Evolutionary conservation across 169 alveolate species (phyloP), one percentile per base, ranked within the genome.

Genomic region (Cryptosporidium tyzzeri): DNA sequence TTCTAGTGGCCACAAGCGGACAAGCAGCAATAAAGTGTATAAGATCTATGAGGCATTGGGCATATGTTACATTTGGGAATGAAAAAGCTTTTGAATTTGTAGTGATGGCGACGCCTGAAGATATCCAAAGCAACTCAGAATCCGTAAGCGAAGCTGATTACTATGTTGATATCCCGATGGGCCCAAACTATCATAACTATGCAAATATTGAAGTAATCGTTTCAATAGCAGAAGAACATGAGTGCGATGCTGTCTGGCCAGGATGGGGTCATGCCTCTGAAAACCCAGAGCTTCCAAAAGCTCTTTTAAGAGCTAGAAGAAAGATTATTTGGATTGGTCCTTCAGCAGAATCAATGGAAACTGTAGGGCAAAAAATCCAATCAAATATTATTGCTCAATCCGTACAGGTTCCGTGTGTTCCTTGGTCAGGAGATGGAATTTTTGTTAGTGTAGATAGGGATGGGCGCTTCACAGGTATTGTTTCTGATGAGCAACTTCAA

Each of bases 181-280:
- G 95, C 23, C 94, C 94, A 55, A 92, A 92, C 48, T 69, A 89
- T 58, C 91, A 92, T 86, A 94, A 94, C 93, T 93, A 93, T 84
- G 96, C 94, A 37, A 94, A 94, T 48, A 94, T 94, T 18, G 91
- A 87, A 51, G 85, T 92, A 50, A 92, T 92, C 3, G 93, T 92
- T 59, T 53, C 92, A 44, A 84, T 92, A 39, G 95, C 95, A 3
- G 93, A 93, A 45, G 94, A 94, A 53, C 86, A 92, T 53, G 93
- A 94, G 21, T 94, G 95, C 18, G 96, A 96, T 86, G 98, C 98
- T 7, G 99, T 97, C 21, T 97, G 98, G 97, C 99, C 99, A 8
- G 99, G 99, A 9, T 97, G 98, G 97, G 99, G 99, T 18, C 98
- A 96, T 89, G 94, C 98, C 6, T 96, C 98, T 1, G 99, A 97